These are phyloP conservation scores for Chlorella vulgaris DNA, from an alignment of 139 green algal species.

Conservation along the genomic window DNA sequence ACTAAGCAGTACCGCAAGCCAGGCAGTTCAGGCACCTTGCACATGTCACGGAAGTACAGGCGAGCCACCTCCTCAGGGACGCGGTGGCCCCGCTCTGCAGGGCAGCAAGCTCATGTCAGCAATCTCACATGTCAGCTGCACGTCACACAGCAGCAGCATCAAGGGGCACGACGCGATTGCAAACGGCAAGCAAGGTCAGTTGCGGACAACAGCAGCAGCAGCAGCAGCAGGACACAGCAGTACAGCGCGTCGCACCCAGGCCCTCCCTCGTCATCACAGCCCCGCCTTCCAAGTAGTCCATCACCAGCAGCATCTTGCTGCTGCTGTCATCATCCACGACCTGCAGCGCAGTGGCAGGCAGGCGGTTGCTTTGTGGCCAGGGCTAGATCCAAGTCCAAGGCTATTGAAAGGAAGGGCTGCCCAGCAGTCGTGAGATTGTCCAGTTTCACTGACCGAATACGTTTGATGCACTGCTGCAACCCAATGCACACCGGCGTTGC, in stretches of 20 bases:
- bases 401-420: too few relatives aligned
- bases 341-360: neutral
- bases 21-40: neutral
- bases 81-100: conserved; percentile 32
- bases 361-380: too few relatives aligned
- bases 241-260: conserved; percentile 51
- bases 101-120: neutral
- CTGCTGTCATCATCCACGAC: conserved; percentile 75
- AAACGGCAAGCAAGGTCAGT: too few relatives aligned
- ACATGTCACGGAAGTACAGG: conserved; percentile 81
- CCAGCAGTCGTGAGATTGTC: too few relatives aligned
- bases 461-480: too few relatives aligned
- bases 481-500: neutral
- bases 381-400: too few relatives aligned
- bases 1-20: neutral
- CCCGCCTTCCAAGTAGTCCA: conserved; percentile 85
- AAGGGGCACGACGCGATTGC: too few relatives aligned
- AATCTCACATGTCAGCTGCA: neutral
- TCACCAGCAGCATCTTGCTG: conserved; percentile 85
- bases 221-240: neutral
- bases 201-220: too few relatives aligned
- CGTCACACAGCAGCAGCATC: neutral
- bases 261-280: conserved; percentile 72
- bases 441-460: too few relatives aligned
- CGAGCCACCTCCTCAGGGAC: conserved; percentile 75